Percentiles rank a stretch among this genome's conserved stretches.
Conservation (phyloP, 129 eudicot species). For the sunflower (Helianthus annuus) region DNA sequence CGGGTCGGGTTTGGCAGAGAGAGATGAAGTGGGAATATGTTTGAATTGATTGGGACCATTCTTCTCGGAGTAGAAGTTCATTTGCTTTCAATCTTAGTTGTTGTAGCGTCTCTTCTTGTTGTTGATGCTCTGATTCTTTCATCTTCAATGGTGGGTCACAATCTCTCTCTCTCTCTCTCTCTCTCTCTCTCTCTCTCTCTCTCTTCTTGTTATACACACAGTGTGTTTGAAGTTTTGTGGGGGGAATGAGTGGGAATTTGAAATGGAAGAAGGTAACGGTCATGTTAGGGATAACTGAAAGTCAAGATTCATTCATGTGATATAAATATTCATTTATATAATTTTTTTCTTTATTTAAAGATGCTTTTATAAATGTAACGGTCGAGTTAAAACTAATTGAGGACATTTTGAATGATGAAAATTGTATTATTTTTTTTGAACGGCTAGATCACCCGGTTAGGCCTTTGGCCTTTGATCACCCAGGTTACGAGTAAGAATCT, state of each 20-base stretch:
- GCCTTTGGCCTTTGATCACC: too few relatives aligned
- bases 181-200: background rate
- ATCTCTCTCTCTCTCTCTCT: slow-evolving; percentile 13
- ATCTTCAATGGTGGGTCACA: slow-evolving; percentile 30
- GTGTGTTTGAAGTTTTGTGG: background rate
- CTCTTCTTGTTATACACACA: background rate
- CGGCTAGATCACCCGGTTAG: too few relatives aligned
- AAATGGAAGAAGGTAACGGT: slow-evolving; percentile 33
- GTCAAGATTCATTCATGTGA: slow-evolving; percentile 26
- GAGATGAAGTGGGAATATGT: slow-evolving; percentile 67
- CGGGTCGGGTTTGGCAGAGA: slow-evolving; percentile 46
- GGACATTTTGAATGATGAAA: background rate
- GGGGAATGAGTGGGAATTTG: slow-evolving; percentile 18
- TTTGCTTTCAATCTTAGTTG: slow-evolving; percentile 81
- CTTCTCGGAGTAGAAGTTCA: slow-evolving; percentile 77
- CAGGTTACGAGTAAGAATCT: too few relatives aligned
- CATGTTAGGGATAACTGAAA: slow-evolving; percentile 15
- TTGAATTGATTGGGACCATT: slow-evolving; percentile 75
- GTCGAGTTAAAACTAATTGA: slow-evolving; percentile 27
- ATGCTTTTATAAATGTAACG: slow-evolving; percentile 36
- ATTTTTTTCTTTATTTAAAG: background rate
- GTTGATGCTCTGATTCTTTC: slow-evolving; percentile 36
- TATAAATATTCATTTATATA: background rate
- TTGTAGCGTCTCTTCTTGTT: slow-evolving; percentile 63
- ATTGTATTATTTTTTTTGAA: too few relatives aligned